Evolutionary conservation across 805 yeast species (phyloP), one percentile per base, ranked within the genome.

Genomic region (Brettanomyces sp.): DNA sequence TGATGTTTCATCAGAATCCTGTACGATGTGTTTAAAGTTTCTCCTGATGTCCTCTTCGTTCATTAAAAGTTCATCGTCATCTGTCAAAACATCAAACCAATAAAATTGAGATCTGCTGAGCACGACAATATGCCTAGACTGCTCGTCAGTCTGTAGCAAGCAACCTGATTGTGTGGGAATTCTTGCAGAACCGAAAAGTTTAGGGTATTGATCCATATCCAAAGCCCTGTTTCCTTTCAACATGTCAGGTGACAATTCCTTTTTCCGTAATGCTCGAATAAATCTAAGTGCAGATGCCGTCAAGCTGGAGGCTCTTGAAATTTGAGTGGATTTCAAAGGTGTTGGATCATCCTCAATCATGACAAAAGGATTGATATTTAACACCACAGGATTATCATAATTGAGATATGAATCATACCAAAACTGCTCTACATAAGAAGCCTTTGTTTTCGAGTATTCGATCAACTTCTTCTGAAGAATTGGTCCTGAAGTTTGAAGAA

Each of bases 311-410:
- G 96, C 95, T 49, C 97, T 68, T 57, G 81, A 80, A 36, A 87
- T 76, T 64, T 87, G 95, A 39, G 73, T 73, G 11, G 71, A 59
- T 48, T 73, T 77, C 45, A 76, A 70, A 34, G 82, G 77, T 56
- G 93, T 86, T 1, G 96, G 95, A 56, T 89, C 96, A 58, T 89
- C 96, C 61, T 89, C 95, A 49, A 89, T 73, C 55, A 88, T 76
- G 62, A 89, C 88, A 59, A 86, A 89, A 0, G 97, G 97, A 57
- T 89, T 89, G 55, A 89, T 74, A 63, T 89, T 89, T 50, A 89
- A 72, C n/a, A 89, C 97, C 36, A 89, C 95, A 0, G 93, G 89
- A 9, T 86, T 81, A 62, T 89, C 96, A 62, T 85, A 86, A 62
- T 82, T 82, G 53, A 89, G 70, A 62, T 89, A 89, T 1, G 95